Base-by-base conservation (phyloP, 495 filamentous ascomycete species). In the Pseudotulostoma volvatum region DNA sequence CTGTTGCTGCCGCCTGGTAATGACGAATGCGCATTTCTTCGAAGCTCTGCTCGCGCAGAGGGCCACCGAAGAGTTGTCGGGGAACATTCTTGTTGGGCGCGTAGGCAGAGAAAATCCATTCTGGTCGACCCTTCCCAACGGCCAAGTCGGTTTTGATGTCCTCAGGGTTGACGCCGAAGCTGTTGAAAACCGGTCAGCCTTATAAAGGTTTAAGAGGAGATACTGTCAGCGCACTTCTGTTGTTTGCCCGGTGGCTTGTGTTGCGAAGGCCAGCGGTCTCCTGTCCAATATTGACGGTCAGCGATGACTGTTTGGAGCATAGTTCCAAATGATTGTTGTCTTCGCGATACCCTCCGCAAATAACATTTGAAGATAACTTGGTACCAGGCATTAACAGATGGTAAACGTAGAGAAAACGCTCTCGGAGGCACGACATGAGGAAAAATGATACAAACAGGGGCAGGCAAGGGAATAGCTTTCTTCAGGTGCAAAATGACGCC, bases 61-160 rank as follows among this genome's bases (percentile, higher is more conserved):
- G 66, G 4, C 84, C 84, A 14, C 82, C 84, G 47, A 92, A 85
- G 1, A 93, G 64, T 52, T 86, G 82, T 9, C 71, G 69, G 1
- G 85, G 85, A 1, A 76, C 76, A 38, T 83, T 69, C 44, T 59
- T 65, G 3, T 72, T 75, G 0, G 86, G 84, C 4, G 72, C 79
- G 55, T 87, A 94, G 28, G 74, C 68, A 0, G 86, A 92, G n/a
- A 93, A 69, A 9, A 84, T 68, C 81, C 84, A 94, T 64, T 66
- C 50, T 28, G 86, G 86, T 14, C 68, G 70, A 38, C 85, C 81
- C 20, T 63, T 56, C 5, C 55, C 56, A 11, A 46, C 43, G 1
- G 61, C 67, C n/a, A 92, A 60, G 44, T 92, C 84, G 9, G 43
- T 41, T 34, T 67, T 66, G 47, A 92, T 78, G 4, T 51, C 53